Conservation (phyloP, 331 rosid species). For the Saraca asoca region DNA sequence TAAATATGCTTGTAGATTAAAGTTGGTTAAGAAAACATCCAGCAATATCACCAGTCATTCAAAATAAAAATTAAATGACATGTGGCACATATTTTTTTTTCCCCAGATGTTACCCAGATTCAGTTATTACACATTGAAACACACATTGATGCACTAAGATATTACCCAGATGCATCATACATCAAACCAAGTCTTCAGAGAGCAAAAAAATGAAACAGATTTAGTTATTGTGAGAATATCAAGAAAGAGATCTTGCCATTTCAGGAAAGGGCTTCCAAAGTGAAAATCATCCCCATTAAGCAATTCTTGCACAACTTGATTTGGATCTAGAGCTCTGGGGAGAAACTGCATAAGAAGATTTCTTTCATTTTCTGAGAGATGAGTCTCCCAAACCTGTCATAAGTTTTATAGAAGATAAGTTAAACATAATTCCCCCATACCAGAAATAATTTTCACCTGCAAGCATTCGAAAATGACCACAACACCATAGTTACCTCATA, state of each 20-base stretch:
- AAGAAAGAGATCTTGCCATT: constrained; percentile 64
- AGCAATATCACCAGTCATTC: constrained; percentile 11
- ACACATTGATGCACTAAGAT: too few species aligned
- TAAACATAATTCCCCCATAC: constrained; percentile 8
- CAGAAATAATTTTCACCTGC: constrained; percentile 16
- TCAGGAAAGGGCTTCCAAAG: constrained; percentile 74
- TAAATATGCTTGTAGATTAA: not conserved
- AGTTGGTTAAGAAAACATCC: not conserved
- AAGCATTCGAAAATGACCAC: constrained; percentile 29
- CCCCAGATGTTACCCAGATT: too few species aligned
- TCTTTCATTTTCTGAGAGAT: constrained; percentile 80
- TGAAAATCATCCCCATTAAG: constrained; percentile 71
- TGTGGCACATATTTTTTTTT: too few species aligned
- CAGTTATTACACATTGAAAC: too few species aligned
- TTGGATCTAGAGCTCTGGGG: constrained; percentile 66
- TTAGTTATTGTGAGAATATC: not conserved
- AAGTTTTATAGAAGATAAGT: constrained; percentile 28
- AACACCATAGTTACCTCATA: constrained; percentile 59
- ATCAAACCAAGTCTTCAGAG: too few species aligned
- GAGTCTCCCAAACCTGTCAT: constrained; percentile 80
- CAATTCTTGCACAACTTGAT: constrained; percentile 62
- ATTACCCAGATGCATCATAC: too few species aligned
- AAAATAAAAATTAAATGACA: not conserved
- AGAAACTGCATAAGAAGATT: constrained; percentile 69
- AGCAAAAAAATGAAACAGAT: too few species aligned